Conservation (phyloP, 352 stramenopile species). For the Globisporangium uncinulatum region DNA sequence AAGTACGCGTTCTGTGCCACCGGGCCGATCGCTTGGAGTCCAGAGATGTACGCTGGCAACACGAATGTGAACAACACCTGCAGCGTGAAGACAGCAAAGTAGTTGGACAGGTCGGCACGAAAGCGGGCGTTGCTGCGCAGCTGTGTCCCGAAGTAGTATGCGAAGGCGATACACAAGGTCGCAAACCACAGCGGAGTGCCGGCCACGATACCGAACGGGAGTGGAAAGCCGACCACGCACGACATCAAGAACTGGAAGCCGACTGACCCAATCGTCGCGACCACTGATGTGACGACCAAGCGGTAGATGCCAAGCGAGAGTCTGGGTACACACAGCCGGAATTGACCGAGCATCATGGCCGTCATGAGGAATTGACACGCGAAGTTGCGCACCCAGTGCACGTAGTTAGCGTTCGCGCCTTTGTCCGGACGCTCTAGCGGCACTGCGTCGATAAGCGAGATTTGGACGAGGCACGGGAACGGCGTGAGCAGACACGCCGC, state of each 20-base stretch:
- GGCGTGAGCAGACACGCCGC: constrained; percentile 8
- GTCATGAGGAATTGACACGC: constrained; percentile 18
- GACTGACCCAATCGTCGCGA: constrained; percentile 19
- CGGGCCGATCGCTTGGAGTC: constrained; percentile 19
- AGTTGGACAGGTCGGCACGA: constrained; percentile 16
- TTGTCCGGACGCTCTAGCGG: neutral
- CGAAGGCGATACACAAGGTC: constrained; percentile 19
- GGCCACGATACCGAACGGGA: constrained; percentile 29
- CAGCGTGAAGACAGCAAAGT: constrained; percentile 21
- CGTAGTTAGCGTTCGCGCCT: constrained; percentile 4
- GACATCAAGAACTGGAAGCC: constrained; percentile 22
- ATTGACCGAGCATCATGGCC: constrained; percentile 25
- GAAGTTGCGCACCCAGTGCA: constrained; percentile 7
- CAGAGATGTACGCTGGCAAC: constrained; percentile 39
- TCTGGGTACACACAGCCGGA: constrained; percentile 5
- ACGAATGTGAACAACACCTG: constrained; percentile 35
- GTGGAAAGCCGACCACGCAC: constrained; percentile 27
- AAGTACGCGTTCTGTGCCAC: constrained; percentile 25
- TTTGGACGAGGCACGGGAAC: constrained; percentile 3
- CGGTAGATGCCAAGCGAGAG: constrained; percentile 9
- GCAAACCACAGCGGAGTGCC: constrained; percentile 17
- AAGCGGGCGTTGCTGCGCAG: constrained; percentile 15
- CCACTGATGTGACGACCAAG: constrained; percentile 10
- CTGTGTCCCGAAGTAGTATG: constrained; percentile 16
- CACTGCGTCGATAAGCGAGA: constrained; percentile 8